phyloP scores from a whole-genome alignment of 2,329 filamentous ascomycete species.

The Calonectria fujianensis region DNA sequence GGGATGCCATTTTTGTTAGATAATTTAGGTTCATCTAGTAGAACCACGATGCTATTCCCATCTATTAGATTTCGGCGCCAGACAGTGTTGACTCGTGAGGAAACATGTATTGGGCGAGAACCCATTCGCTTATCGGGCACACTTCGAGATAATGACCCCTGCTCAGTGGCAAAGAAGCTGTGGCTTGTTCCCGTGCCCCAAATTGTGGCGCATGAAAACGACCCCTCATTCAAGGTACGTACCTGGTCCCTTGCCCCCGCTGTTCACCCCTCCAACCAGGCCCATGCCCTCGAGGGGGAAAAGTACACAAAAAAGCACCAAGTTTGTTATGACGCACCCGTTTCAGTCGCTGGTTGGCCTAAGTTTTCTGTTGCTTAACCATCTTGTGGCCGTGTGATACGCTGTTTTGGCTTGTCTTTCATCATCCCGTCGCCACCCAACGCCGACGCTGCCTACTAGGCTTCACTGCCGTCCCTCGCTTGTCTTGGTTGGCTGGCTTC shows the following conservation, averaged over 20 bases:
- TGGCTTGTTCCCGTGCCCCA: not conserved
- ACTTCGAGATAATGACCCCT: not conserved
- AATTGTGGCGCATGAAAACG: conserved; percentile 2
- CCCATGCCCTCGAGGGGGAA: conserved; percentile 28
- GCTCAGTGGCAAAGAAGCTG: not conserved
- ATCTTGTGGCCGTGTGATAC: not conserved
- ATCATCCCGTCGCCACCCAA: conserved; percentile 41
- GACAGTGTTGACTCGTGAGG: not conserved
- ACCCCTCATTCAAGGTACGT: conserved; percentile 26
- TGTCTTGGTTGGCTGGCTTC: conserved; percentile 41
- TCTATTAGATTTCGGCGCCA: not conserved
- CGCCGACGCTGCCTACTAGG: conserved; percentile 28
- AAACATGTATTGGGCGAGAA: not conserved
- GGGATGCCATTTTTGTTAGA: not conserved
- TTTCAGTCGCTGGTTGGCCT: conserved; percentile 35
- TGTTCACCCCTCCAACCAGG: conserved; percentile 54
- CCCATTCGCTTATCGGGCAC: not conserved
- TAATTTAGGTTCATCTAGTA: not conserved
- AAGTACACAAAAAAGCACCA: conserved; percentile 51
- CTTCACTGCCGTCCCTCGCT: conserved; percentile 21
- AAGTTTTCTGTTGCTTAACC: conserved; percentile 28
- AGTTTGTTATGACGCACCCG: conserved; percentile 55
- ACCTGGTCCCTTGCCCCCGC: conserved; percentile 43
- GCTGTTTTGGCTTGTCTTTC: conserved; percentile 35
- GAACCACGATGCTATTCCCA: not conserved